Evolutionary conservation across 2,329 filamentous ascomycete species (phyloP).

Genomic region (Diaporthe sp.): DNA sequence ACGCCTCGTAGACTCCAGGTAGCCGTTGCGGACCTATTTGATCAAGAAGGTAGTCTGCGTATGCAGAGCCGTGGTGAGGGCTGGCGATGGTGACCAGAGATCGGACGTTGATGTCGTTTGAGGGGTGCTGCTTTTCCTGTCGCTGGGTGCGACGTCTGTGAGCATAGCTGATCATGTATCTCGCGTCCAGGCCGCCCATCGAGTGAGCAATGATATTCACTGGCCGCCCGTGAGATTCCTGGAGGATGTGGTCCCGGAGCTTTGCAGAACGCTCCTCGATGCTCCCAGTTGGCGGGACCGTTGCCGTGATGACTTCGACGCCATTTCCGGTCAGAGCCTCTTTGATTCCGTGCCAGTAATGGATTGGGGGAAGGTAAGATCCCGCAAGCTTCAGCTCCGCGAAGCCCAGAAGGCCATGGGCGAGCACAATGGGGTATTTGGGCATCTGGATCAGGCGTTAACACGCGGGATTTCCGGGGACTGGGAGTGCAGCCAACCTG

Average conservation of each 20-base stretch:
- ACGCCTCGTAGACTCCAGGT: slow-evolving; percentile 68
- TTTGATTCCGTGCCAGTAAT: slow-evolving; percentile 76
- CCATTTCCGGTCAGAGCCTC: slow-evolving; percentile 68
- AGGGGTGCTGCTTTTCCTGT: slow-evolving; percentile 7
- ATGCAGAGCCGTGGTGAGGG: slow-evolving; percentile 68
- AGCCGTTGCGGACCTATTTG: slow-evolving; percentile 61
- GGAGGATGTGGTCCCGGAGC: slow-evolving; percentile 68
- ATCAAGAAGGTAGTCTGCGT: slow-evolving; percentile 68
- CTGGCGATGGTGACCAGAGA: slow-evolving; percentile 69
- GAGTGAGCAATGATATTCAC: slow-evolving; percentile 84
- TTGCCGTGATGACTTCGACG: slow-evolving; percentile 70
- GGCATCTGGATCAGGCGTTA: slow-evolving; percentile 56
- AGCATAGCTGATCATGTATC: slow-evolving; percentile 74
- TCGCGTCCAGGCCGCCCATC: slow-evolving; percentile 76
- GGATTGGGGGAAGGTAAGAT: slow-evolving; percentile 65
- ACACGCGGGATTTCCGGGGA: not conserved
- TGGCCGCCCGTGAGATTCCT: slow-evolving; percentile 61
- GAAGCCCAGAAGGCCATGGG: slow-evolving; percentile 76
- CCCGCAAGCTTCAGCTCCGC: slow-evolving; percentile 67
- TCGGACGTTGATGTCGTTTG: slow-evolving; percentile 59
- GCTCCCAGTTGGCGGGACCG: slow-evolving; percentile 72
- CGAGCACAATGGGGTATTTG: slow-evolving; percentile 75
- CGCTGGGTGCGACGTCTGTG: slow-evolving; percentile 51
- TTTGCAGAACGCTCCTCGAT: slow-evolving; percentile 73
- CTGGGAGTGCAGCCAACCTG: not conserved